Percentiles rank a stretch among this genome's conserved stretches.
Conservation (phyloP, 768 basidiomycete genomes). For the Rhodotorula paludigena region DNA sequence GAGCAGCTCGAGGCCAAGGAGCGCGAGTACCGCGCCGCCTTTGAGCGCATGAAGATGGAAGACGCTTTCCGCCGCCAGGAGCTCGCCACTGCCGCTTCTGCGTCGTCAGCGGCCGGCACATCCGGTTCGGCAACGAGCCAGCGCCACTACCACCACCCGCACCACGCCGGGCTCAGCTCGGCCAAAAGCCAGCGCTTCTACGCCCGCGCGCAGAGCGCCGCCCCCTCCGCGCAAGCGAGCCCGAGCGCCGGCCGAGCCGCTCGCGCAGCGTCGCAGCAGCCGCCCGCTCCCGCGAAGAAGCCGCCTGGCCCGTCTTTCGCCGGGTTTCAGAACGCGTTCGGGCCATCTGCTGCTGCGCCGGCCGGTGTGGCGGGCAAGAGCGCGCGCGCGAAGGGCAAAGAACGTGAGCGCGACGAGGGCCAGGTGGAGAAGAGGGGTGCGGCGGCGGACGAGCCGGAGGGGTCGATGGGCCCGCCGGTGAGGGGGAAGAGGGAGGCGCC, state of each 20-base stretch:
- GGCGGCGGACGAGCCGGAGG: neutral
- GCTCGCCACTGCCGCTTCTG: neutral
- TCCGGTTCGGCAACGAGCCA: neutral
- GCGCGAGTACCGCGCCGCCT: constrained; percentile 10
- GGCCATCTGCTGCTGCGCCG: neutral
- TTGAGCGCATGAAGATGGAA: constrained; percentile 3
- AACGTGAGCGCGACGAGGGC: neutral
- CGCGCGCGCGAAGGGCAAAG: neutral
- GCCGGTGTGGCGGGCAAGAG: no score
- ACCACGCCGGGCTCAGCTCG: neutral
- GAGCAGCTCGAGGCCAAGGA: constrained; percentile 11
- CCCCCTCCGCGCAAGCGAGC: neutral
- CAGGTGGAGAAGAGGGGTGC: no score
- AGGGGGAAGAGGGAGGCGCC: neutral
- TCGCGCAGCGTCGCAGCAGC: neutral
- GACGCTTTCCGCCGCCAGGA: constrained; percentile 22
- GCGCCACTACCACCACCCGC: neutral
- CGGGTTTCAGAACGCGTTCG: constrained; percentile 24
- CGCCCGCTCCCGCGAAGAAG: neutral
- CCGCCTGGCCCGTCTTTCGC: constrained; percentile 5
- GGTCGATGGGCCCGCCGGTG: constrained; percentile 29
- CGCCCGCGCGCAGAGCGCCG: neutral
- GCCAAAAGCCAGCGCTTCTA: constrained; percentile 1
- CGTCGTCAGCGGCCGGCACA: no score
- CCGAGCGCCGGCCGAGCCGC: neutral